phyloP scores from a whole-genome alignment of 257 asterid genomes.

The Echium plantagineum region DNA sequence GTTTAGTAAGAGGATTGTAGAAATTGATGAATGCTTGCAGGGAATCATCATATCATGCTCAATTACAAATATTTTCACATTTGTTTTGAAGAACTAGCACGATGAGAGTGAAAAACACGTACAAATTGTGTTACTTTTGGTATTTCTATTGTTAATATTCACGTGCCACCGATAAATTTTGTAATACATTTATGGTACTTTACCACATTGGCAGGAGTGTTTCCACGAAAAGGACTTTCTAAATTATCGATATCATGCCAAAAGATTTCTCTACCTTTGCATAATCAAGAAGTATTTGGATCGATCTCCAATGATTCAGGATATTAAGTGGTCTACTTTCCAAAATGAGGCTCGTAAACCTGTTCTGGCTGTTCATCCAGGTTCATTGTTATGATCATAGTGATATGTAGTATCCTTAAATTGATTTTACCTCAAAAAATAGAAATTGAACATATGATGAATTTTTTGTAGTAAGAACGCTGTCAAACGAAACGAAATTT shows the following conservation, averaged over 20 bases:
- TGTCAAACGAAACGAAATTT: conserved; percentile 38
- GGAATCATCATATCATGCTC: background rate
- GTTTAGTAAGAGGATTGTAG: background rate
- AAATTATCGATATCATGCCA: conserved; percentile 88
- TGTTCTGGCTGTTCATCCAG: conserved; percentile 66
- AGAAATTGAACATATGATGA: conserved; percentile 5
- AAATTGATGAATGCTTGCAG: too few relatives aligned
- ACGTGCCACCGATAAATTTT: background rate
- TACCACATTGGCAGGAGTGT: conserved; percentile 55
- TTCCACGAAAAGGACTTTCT: conserved; percentile 89
- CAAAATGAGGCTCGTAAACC: conserved; percentile 97
- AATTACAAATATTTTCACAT: too few relatives aligned
- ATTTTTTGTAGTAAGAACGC: conserved; percentile 35
- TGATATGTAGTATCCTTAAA: background rate
- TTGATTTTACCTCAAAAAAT: background rate
- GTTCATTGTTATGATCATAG: conserved; percentile 20
- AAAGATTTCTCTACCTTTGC: conserved; percentile 84
- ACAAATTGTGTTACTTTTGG: too few relatives aligned
- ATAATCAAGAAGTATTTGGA: conserved; percentile 58
- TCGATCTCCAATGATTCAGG: conserved; percentile 31
- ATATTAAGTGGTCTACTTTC: conserved; percentile 62
- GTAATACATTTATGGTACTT: conserved; percentile 3
- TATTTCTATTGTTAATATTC: too few relatives aligned
- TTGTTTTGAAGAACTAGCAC: too few relatives aligned
- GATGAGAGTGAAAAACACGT: too few relatives aligned